These are phyloP conservation scores for Oryza coarctata DNA, from an alignment of 176 grass and related monocot species.

Conservation along the genomic window DNA sequence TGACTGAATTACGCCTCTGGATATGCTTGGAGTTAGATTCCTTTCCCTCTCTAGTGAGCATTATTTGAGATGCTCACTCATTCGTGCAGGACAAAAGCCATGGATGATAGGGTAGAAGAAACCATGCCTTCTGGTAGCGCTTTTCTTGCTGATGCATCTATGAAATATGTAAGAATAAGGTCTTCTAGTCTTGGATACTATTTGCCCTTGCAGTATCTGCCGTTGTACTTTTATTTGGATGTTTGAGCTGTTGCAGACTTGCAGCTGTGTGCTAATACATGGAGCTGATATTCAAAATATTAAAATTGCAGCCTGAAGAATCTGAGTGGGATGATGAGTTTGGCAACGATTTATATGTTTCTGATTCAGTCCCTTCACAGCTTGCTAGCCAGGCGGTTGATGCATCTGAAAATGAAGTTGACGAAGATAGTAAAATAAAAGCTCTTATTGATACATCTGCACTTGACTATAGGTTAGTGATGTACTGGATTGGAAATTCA, in stretches of 20 bases:
- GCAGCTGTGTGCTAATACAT: background rate
- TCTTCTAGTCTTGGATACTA: background rate
- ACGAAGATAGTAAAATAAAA: conserved; percentile 96
- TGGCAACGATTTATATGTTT: conserved; percentile 84
- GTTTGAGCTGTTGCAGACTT: conserved; percentile 7
- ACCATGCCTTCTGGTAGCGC: conserved; percentile 43
- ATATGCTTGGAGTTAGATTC: conserved; percentile 21
- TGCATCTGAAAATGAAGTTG: conserved; percentile 69
- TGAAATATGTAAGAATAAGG: conserved; percentile 73
- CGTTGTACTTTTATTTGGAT: conserved; percentile 14
- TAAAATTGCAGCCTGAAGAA: conserved; percentile 84
- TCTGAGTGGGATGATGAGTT: conserved; percentile 99
- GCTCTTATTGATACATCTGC: conserved; percentile 82
- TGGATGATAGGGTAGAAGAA: conserved; percentile 66
- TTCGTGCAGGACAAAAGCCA: conserved; percentile 71
- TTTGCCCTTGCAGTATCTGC: background rate
- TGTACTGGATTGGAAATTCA: conserved; percentile 23
- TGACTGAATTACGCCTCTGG: conserved; percentile 21
- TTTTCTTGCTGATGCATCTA: conserved; percentile 59
- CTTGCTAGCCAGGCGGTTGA: conserved; percentile 51
- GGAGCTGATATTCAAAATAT: conserved; percentile 41
- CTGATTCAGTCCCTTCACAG: conserved; percentile 58
- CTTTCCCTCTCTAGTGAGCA: background rate
- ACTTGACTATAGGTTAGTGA: conserved; percentile 78
- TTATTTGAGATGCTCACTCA: conserved; percentile 24